phyloP scores from a whole-genome alignment of 768 basidiomycete species.

The Calvatia gigantea region DNA sequence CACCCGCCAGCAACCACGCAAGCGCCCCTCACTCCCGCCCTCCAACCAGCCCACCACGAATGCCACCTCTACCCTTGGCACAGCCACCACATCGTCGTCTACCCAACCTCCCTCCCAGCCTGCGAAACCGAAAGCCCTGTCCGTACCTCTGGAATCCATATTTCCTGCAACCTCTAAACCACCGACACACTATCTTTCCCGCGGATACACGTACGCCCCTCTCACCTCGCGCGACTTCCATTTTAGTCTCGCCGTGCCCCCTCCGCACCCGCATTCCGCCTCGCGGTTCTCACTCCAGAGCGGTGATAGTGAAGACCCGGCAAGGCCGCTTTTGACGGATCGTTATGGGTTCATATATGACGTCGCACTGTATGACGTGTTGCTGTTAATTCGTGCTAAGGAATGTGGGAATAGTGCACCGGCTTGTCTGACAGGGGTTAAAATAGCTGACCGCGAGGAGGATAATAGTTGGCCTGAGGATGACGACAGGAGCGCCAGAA shows the following conservation, averaged over 20 bases:
- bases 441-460: slow-evolving; percentile 80
- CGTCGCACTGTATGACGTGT: slow-evolving; percentile 74
- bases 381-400: slow-evolving; percentile 69
- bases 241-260: slow-evolving; percentile 29
- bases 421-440: slow-evolving; percentile 82
- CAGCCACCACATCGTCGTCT: not conserved
- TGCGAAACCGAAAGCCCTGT: slow-evolving; percentile 28
- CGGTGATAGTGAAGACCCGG: slow-evolving; percentile 34
- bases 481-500: slow-evolving; percentile 32
- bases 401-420: slow-evolving; percentile 76
- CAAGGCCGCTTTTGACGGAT: slow-evolving; percentile 69
- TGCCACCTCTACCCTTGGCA: not conserved
- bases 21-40: slow-evolving; percentile 22
- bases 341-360: slow-evolving; percentile 92
- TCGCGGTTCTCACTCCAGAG: slow-evolving; percentile 34
- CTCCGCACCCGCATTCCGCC: slow-evolving; percentile 49
- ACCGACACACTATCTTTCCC: slow-evolving; percentile 79
- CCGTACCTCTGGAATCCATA: slow-evolving; percentile 77
- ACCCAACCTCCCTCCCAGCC: slow-evolving; percentile 11
- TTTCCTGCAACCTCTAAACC: slow-evolving; percentile 78
- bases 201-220: slow-evolving; percentile 55
- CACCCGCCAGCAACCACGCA: slow-evolving; percentile 48
- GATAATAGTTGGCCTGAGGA: slow-evolving; percentile 76
- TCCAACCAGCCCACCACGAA: slow-evolving; percentile 16
- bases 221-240: slow-evolving; percentile 73